Evolutionary conservation across 1,284 basidiomycete genomes (phyloP), one percentile per base, ranked within the genome.

Genomic region (Cryptococcus sp.): DNA sequence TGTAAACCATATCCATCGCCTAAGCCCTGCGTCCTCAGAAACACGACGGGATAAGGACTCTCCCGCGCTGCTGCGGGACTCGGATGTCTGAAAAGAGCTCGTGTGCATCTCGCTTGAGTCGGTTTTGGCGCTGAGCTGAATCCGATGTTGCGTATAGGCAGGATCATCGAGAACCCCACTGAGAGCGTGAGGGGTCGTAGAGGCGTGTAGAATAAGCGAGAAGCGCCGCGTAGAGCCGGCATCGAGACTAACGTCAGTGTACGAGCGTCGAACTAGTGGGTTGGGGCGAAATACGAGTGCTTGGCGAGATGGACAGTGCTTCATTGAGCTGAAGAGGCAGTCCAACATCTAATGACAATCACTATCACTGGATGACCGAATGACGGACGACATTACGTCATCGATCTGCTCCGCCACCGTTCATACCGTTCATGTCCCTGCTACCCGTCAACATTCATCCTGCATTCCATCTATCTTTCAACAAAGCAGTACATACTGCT

Each of bases 1-100:
- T 45, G 42, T 15, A 45, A 8, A 19, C 42, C 48, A 20, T 35
- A 35, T 8, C 30, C 30, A 5, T 35, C 30, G 8, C 54, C 61
- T 17, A 55, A 27, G 0, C 65, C 67, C 41, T 53, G 66, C 8
- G 63, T 62, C 35, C 64, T 52, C 39, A 71, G 42, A 57, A 71
- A 61, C 5, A 71, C 63, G 41, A 71, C 50, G 8, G 69, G 69
- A 30, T 61, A 67, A 1, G 69, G 69, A 45, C 65, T 69, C 54
- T 71, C 69, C 35, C 69, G 52, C 5, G 56, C 54, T 5, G 69
- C 67, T 17, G 55, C 48, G 20, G 62, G 59, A 17, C 58, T 63
- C 0, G 69, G 63, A n/a, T 64, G 52, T 45, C 69, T 49, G 15
- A 64, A 55, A 13, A 71, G 57, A 50, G 63, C 63, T 40, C 63